Evolutionary conservation across 768 basidiomycete genomes (phyloP).

Genomic region (Ephemerocybe angulata): DNA sequence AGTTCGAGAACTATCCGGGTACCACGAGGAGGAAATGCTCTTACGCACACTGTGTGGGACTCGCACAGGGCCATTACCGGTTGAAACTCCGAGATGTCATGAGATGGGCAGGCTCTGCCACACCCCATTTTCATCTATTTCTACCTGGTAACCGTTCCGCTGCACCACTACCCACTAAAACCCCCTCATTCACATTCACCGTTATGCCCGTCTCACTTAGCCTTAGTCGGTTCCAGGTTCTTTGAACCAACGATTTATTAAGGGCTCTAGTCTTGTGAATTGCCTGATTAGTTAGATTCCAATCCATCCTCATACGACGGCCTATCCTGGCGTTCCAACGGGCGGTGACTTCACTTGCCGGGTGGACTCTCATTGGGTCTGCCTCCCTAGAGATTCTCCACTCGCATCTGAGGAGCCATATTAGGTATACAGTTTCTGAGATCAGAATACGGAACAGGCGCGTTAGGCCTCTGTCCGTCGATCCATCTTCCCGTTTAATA

Average conservation of each 20-base stretch:
- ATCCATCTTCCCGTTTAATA: not conserved
- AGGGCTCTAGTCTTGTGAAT: not conserved
- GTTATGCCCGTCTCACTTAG: not conserved
- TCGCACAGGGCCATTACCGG: not conserved
- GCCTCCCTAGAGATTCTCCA: not conserved
- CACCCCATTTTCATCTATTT: not conserved
- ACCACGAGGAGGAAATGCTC: not conserved
- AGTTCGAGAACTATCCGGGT: too few relatives aligned
- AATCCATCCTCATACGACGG: not conserved
- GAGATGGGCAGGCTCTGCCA: not conserved
- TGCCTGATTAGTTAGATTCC: not conserved
- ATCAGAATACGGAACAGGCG: not conserved
- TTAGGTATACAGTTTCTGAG: not conserved
- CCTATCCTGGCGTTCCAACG: not conserved
- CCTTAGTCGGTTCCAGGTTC: not conserved
- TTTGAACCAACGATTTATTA: not conserved
- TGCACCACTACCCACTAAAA: not conserved
- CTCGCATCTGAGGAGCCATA: not conserved
- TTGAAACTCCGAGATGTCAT: not conserved
- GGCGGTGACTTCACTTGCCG: not conserved
- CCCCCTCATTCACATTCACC: not conserved
- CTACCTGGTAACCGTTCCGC: not conserved
- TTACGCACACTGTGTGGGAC: not conserved
- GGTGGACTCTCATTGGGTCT: not conserved
- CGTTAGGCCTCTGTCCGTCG: not conserved